Percentiles rank a stretch among this genome's conserved stretches.
phyloP scores from a whole-genome alignment of 2,329 filamentous ascomycete genomes.

The Aspergillus sp. region DNA sequence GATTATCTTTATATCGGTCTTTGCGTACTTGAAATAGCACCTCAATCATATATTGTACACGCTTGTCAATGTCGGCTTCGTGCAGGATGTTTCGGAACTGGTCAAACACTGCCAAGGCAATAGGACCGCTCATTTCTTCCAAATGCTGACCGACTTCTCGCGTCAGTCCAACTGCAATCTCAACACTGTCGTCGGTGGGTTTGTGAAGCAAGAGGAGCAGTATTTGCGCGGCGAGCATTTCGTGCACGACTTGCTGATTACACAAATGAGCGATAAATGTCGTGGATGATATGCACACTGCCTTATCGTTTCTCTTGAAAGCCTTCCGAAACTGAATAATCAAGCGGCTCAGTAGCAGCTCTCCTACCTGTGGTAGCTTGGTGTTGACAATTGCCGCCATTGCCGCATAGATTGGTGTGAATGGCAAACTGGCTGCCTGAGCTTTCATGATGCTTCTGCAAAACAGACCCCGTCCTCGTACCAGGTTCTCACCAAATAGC shows the following conservation, averaged over 20 bases:
- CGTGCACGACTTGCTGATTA: slow-evolving; percentile 94
- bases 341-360: slow-evolving; percentile 82
- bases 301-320: slow-evolving; percentile 95
- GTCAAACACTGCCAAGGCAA: slow-evolving; percentile 89
- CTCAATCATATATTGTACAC: slow-evolving; percentile 99
- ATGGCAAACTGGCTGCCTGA: slow-evolving; percentile 91
- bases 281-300: slow-evolving; percentile 88
- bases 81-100: slow-evolving; percentile 94
- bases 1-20: slow-evolving; percentile 95
- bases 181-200: slow-evolving; percentile 94
- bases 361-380: slow-evolving; percentile 91
- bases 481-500: slow-evolving; percentile 90
- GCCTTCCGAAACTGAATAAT: slow-evolving; percentile 94
- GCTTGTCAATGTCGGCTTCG: slow-evolving; percentile 95
- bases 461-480: slow-evolving; percentile 89
- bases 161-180: slow-evolving; percentile 93
- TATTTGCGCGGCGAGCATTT: slow-evolving; percentile 91
- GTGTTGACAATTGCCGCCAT: slow-evolving; percentile 98
- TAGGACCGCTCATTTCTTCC: slow-evolving; percentile 90
- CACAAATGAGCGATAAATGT: slow-evolving; percentile 94
- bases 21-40: slow-evolving; percentile 96
- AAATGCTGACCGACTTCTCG: slow-evolving; percentile 91
- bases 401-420: slow-evolving; percentile 93
- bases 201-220: slow-evolving; percentile 90
- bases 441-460: slow-evolving; percentile 98